Base-by-base conservation (phyloP, 495 filamentous ascomycete genomes). In the Emericellopsis terricola region DNA sequence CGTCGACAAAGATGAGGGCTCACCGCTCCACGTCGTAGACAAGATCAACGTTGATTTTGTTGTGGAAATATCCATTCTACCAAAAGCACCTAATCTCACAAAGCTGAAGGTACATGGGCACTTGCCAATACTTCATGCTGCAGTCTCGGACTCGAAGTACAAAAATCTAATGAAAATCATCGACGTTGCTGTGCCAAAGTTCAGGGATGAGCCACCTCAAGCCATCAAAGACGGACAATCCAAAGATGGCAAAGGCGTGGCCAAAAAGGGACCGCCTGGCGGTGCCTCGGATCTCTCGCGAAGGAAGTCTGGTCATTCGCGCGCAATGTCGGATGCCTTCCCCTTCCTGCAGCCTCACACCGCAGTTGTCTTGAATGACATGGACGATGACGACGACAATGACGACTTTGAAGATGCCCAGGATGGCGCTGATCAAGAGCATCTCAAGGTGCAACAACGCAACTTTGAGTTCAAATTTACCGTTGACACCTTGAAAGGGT, bases 381-480 rank as follows among this genome's bases (percentile, higher is more conserved):
- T 71, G 18, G 76, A 80, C 39, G 66, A 69, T 41, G 60, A 67
- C 26, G 65, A 73, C 5, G n/a, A n/a, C n/a, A n/a, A n/a, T n/a
- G 70, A 68, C 28, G 58, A 68, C 19, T 73, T 73, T 31, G 66
- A 79, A 31, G 64, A 79, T 24, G 60, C 68, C 18, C 51, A 64
- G 34, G 75, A 84, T 39, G 68, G 64, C 16, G 60, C 65, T 14
- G 55, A 60, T 1, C 65, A 64, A 14, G 59, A 68, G 33, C 60
- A 68, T n/a, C 60, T 82, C 26, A 79, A 78, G 48, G 62, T 84
- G 16, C 79, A 82, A 42, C 86, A 92, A 43, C 71, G 79, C 15
- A 85, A 74, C 38, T 96, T 97, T 46, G 83, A 96, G 47, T 81
- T 97, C 59, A 89, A 85, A 42, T 97, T 97, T 45, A 80, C 79